Base-by-base conservation (phyloP, 306 rosid genomes). In the Quercus variabilis region DNA sequence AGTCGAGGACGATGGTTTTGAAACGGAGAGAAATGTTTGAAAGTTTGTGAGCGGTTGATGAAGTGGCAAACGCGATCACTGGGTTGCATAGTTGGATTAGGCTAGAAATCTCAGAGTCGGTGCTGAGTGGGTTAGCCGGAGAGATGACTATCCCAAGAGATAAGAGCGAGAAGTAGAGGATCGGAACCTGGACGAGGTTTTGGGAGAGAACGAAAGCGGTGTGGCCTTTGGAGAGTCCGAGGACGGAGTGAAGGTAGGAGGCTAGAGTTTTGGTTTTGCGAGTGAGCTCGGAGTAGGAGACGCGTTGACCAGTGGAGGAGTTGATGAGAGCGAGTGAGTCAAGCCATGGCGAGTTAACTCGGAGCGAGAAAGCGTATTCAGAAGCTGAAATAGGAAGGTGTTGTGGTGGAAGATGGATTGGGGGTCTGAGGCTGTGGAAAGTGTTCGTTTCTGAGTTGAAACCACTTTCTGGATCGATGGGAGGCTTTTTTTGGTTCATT, bases 111-210 rank as follows among this genome's bases (percentile, higher is more conserved):
- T 90, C 91, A 4, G 86, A 76, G 13, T 65, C 79, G 21, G 90
- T 73, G 82, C 83, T 51, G 83, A 70, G 21, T 19, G 93, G 93
- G 30, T 90, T 90, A 2, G 76, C 79, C 0, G 93, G 91, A 0
- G 93, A 87, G 85, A 90, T 51, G 25, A 90, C 77, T 5, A 83
- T 89, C 28, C 93, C 91, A 10, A 90, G 26, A 4, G 91, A 71
- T 64, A 90, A 89, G 2, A 90, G 81, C 12, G 91, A 86, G 86
- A 90, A 86, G 89, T 75, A 82, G 82, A 90, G 87, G 79, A 90
- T 86, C 28, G 93, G 91, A 0, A 90, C 74, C 1, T 80, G 73
- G 26, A 81, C 5, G 20, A 81, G 71, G 35, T 88, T 90, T 0
- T 88, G 89, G 23, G 87, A 87, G 71, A 90, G 81, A 6, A 90